A percentile compares a stretch with the other conserved stretches of the same genome.
Conservation (phyloP, 768 basidiomycete species). For the Mycena crocata region DNA sequence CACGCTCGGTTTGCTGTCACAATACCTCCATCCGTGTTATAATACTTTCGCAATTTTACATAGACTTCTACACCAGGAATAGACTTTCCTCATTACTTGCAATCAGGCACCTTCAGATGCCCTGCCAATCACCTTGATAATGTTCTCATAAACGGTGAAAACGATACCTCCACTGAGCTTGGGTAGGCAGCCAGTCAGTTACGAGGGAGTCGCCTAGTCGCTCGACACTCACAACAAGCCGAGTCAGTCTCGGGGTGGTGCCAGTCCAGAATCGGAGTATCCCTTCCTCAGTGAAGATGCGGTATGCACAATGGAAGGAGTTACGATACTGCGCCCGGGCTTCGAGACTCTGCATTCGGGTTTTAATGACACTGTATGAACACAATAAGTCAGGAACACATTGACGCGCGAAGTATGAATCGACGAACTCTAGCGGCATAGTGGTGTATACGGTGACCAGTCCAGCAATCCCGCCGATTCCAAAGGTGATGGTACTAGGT, state of each 20-base stretch:
- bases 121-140: conserved; percentile 56
- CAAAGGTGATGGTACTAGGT: conserved; percentile 91
- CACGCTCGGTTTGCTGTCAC: conserved; percentile 6
- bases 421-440: conserved; percentile 82
- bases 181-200: conserved; percentile 7
- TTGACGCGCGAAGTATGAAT: neutral
- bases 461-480: conserved; percentile 93
- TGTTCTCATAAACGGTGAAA: conserved; percentile 91
- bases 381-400: neutral
- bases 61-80: conserved; percentile 14
- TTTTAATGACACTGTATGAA: conserved; percentile 87
- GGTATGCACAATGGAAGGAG: conserved; percentile 94
- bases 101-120: neutral
- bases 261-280: conserved; percentile 95
- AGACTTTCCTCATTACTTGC: neutral
- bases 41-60: neutral
- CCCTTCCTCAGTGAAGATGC: conserved; percentile 95
- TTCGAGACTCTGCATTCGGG: conserved; percentile 94
- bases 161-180: conserved; percentile 95
- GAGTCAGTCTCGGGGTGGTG: conserved; percentile 88
- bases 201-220: neutral
- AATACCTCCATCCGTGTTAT: conserved; percentile 14
- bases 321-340: conserved; percentile 90
- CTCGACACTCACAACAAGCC: conserved; percentile 76
- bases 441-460: conserved; percentile 94